Percentiles rank a stretch among this genome's conserved stretches.
Conservation (phyloP, 352 stramenopile genomes). For the Globisporangium paroecandrum region DNA sequence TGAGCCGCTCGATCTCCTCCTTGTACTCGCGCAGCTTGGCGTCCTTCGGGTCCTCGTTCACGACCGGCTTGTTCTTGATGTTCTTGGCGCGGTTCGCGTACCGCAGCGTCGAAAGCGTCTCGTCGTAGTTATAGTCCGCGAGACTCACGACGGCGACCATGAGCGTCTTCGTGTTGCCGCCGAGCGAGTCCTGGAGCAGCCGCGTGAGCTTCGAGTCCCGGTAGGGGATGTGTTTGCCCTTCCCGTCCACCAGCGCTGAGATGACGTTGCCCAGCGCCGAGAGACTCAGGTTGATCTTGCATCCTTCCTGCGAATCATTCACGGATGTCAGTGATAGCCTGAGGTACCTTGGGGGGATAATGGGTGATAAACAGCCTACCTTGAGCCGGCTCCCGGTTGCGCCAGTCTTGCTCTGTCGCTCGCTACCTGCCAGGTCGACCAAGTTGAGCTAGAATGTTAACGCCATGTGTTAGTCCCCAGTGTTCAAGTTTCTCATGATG, state of each 20-base stretch:
- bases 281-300: conserved; percentile 85
- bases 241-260: conserved; percentile 80
- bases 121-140: conserved; percentile 98
- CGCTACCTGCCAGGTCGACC: conserved; percentile 76
- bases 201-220: conserved; percentile 87
- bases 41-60: conserved; percentile 94
- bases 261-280: conserved; percentile 84
- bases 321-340: no score
- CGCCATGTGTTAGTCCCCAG: no score
- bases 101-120: conserved; percentile 91
- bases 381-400: conserved; percentile 78
- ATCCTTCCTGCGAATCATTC: conserved; percentile 35
- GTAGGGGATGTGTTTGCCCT: conserved; percentile 88
- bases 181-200: conserved; percentile 80
- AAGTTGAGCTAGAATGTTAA: conserved; percentile 55
- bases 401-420: conserved; percentile 82
- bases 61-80: conserved; percentile 97
- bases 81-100: conserved; percentile 99
- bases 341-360: no score
- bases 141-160: conserved; percentile 96
- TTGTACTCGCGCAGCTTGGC: conserved; percentile 90
- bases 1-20: conserved; percentile 84
- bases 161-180: conserved; percentile 90
- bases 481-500: no score
- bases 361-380: conserved; percentile 13